Percentiles rank a stretch among this genome's conserved stretches.
Conservation (phyloP, 2,329 filamentous ascomycete species). For the Aspergillus sp. region DNA sequence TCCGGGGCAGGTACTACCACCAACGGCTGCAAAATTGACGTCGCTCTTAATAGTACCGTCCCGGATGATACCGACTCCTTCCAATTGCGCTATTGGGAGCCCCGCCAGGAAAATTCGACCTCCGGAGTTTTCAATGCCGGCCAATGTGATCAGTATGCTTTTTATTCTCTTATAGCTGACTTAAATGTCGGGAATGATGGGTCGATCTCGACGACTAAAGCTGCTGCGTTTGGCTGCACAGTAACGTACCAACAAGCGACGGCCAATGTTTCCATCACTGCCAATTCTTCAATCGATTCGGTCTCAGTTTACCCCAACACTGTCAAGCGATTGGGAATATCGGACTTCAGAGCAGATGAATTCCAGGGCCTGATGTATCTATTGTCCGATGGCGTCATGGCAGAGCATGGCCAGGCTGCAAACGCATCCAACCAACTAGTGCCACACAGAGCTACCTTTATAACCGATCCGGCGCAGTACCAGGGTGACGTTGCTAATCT, state of each 20-base stretch:
- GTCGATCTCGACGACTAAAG: neutral
- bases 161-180: slow-evolving; percentile 1
- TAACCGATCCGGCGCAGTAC: neutral
- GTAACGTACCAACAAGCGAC: slow-evolving; percentile 4
- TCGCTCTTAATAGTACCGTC: neutral
- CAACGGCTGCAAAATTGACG: neutral
- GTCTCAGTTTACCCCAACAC: neutral
- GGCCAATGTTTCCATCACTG: neutral
- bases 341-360: neutral
- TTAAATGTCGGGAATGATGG: neutral
- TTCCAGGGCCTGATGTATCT: slow-evolving; percentile 1
- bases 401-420: neutral
- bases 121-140: neutral
- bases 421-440: neutral
- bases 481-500: neutral
- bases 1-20: neutral
- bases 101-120: neutral
- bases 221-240: neutral
- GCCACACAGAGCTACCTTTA: neutral
- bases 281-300: neutral
- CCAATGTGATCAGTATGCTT: neutral
- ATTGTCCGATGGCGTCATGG: neutral
- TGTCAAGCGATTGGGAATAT: neutral
- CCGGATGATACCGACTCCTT: neutral
- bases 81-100: slow-evolving; percentile 10